Percentiles rank a stretch among this genome's conserved stretches.
phyloP scores from a whole-genome alignment of 1,284 basidiomycete species.

The Irpex sp. region DNA sequence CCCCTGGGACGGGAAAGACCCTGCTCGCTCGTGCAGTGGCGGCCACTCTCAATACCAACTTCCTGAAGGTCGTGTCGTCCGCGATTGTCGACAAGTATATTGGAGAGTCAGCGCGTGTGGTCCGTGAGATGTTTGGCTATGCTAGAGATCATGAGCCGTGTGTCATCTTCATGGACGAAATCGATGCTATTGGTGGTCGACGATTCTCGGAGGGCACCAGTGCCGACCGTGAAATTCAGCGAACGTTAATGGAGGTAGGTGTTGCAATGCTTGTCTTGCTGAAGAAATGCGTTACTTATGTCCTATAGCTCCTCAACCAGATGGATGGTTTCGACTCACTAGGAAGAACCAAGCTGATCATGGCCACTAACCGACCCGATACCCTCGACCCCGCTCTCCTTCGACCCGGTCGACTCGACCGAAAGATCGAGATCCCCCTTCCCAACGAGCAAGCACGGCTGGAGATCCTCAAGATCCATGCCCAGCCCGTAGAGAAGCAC shows the following conservation, averaged over 20 bases:
- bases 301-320: conserved; percentile 75
- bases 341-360: conserved; percentile 95
- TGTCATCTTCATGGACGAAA: conserved; percentile 99
- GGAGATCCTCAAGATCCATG: conserved; percentile 98
- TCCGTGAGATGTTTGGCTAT: conserved; percentile 99
- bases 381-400: conserved; percentile 97
- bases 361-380: conserved; percentile 97
- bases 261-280: conserved; percentile 10
- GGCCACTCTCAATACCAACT: conserved; percentile 94
- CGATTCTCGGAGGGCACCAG: conserved; percentile 98
- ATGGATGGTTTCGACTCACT: conserved; percentile 99
- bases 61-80: conserved; percentile 98
- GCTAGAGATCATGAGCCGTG: conserved; percentile 97
- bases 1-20: conserved; percentile 95
- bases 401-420: conserved; percentile 92
- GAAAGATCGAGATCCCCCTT: conserved; percentile 97
- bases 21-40: conserved; percentile 94
- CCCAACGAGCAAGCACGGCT: conserved; percentile 95
- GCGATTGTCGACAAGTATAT: conserved; percentile 99
- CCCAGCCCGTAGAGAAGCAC: conserved; percentile 90
- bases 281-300: background rate
- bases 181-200: conserved; percentile 94
- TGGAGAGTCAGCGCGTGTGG: conserved; percentile 92
- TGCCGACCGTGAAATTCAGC: conserved; percentile 98
- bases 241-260: conserved; percentile 94